Evolutionary conservation across 1,284 basidiomycete species (phyloP).

Genomic region (Thelephora terrestris): DNA sequence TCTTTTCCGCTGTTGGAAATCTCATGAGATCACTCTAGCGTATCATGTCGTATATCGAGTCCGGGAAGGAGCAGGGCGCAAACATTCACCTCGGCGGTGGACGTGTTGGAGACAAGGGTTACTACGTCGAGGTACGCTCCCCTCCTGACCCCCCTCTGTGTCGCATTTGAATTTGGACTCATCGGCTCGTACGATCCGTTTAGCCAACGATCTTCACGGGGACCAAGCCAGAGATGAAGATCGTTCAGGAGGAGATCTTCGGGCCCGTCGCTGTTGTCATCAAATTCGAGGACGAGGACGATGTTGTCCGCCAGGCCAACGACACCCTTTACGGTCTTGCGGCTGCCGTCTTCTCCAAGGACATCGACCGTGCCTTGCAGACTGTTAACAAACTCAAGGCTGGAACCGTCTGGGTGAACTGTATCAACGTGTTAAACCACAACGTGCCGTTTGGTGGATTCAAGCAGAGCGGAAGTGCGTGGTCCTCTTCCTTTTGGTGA

Average conservation of each 20-base stretch:
- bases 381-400: slow-evolving; percentile 69
- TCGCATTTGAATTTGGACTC: slow-evolving; percentile 33
- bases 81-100: slow-evolving; percentile 71
- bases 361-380: slow-evolving; percentile 67
- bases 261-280: slow-evolving; percentile 39
- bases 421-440: slow-evolving; percentile 54
- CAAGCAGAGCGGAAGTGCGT: slow-evolving; percentile 59
- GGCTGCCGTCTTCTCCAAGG: slow-evolving; percentile 78
- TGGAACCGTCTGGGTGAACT: slow-evolving; percentile 80
- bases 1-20: slow-evolving; percentile 29
- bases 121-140: slow-evolving; percentile 38
- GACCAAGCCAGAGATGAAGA: slow-evolving; percentile 71
- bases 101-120: slow-evolving; percentile 64
- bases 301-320: slow-evolving; percentile 68
- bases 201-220: slow-evolving; percentile 84
- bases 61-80: slow-evolving; percentile 80
- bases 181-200: no score
- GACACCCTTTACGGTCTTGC: slow-evolving; percentile 75
- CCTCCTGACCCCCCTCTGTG: no score
- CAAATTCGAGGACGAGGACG: slow-evolving; percentile 55
- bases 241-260: slow-evolving; percentile 82
- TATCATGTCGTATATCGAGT: slow-evolving; percentile 84
- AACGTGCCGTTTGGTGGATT: slow-evolving; percentile 81
- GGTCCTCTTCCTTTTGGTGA: slow-evolving; percentile 12
- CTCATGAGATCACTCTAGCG: slow-evolving; percentile 30